A percentile compares a stretch with the other conserved stretches of the same genome.
phyloP scores from a whole-genome alignment of 2,329 filamentous ascomycete genomes.

The Pleochaeta shiraiana region DNA sequence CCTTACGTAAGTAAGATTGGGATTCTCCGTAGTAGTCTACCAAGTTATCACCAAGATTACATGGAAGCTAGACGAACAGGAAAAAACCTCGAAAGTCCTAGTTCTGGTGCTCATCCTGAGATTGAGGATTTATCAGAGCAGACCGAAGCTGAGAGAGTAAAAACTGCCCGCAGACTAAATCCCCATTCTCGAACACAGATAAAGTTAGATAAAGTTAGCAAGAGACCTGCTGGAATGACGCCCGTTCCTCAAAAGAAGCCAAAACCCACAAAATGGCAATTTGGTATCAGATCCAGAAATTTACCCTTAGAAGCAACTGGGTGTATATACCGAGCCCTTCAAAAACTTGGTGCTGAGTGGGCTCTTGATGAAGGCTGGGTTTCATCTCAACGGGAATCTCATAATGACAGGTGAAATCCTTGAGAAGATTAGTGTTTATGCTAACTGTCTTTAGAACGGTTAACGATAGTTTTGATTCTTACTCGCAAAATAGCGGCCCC shows the following conservation, averaged over 20 bases:
- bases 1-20: conserved; percentile 55
- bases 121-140: conserved; percentile 21
- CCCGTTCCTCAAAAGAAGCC: conserved; percentile 45
- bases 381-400: conserved; percentile 16
- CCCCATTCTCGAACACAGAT: conserved; percentile 58
- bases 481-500: conserved; percentile 16
- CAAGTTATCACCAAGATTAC: conserved; percentile 74
- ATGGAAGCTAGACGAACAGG: conserved; percentile 50
- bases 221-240: conserved; percentile 38
- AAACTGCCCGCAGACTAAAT: conserved; percentile 59
- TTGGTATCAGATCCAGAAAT: conserved; percentile 87
- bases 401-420: conserved; percentile 20
- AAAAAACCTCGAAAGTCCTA: conserved; percentile 22
- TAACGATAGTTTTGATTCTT: conserved; percentile 16
- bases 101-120: conserved; percentile 21
- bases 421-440: neutral
- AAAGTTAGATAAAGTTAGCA: conserved; percentile 41
- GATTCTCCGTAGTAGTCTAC: conserved; percentile 76
- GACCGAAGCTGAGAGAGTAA: conserved; percentile 56
- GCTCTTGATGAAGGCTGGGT: conserved; percentile 39
- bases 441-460: conserved; percentile 9
- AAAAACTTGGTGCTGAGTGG: conserved; percentile 78
- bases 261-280: conserved; percentile 87
- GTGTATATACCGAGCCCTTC: conserved; percentile 82
- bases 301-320: conserved; percentile 84